Percentiles rank a stretch among this genome's conserved stretches.
phyloP scores from a whole-genome alignment of 1,284 basidiomycete genomes.

The Earliella scabrosa region DNA sequence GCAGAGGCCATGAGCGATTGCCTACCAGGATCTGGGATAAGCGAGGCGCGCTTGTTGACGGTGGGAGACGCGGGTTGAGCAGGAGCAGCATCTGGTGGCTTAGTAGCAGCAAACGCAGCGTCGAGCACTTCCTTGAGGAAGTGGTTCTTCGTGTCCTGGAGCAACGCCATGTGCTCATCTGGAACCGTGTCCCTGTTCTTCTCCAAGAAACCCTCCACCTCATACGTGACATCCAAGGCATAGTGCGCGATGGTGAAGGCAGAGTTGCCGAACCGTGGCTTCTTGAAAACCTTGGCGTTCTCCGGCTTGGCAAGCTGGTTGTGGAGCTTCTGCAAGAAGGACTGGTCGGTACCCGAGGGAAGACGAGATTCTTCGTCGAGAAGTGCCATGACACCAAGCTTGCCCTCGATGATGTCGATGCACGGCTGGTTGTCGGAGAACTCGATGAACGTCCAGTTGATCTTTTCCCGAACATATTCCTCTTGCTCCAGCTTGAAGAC shows the following conservation, averaged over 20 bases:
- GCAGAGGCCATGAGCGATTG: slow-evolving; percentile 67
- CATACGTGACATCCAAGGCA: slow-evolving; percentile 97
- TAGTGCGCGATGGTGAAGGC: slow-evolving; percentile 99
- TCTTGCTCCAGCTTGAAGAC: slow-evolving; percentile 99
- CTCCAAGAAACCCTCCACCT: slow-evolving; percentile 97
- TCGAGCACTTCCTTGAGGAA: slow-evolving; percentile 97
- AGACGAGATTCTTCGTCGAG: slow-evolving; percentile 98
- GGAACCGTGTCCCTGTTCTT: slow-evolving; percentile 99
- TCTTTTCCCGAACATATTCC: slow-evolving; percentile 97
- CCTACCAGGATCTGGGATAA: slow-evolving; percentile 87
- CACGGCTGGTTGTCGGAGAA: slow-evolving; percentile 99
- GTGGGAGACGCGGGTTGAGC: slow-evolving; percentile 76
- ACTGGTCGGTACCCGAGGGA: slow-evolving; percentile 91
- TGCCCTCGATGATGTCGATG: slow-evolving; percentile 98
- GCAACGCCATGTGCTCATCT: slow-evolving; percentile 92
- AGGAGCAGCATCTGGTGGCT: slow-evolving; percentile 64
- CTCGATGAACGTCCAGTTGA: slow-evolving; percentile 99
- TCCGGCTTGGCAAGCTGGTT: slow-evolving; percentile 86
- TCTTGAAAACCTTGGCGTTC: slow-evolving; percentile 93
- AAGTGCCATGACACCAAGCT: slow-evolving; percentile 92
- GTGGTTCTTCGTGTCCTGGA: slow-evolving; percentile 85
- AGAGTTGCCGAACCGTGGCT: slow-evolving; percentile 96
- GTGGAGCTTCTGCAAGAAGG: slow-evolving; percentile 95
- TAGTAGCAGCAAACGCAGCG: slow-evolving; percentile 79
- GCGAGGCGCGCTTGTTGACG: slow-evolving; percentile 75